These are phyloP conservation scores for Alternaria longipes DNA, from an alignment of 2,329 filamentous ascomycete species.

Conservation along the genomic window DNA sequence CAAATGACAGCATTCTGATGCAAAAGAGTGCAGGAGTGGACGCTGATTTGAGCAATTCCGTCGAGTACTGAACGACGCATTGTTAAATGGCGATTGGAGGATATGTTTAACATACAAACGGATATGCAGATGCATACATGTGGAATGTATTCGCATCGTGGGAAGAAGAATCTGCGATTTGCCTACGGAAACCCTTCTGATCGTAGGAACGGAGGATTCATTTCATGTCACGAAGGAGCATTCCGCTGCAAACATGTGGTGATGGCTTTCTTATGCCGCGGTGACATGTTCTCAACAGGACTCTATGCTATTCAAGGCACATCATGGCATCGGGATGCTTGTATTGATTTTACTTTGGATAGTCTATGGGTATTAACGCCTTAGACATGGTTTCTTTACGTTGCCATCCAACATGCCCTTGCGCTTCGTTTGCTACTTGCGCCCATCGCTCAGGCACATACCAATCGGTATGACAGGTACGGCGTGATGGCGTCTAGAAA, in stretches of 20 bases:
- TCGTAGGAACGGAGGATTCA: background rate
- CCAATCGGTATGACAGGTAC: constrained; percentile 5
- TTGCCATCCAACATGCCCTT: constrained; percentile 4
- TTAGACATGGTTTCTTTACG: constrained; percentile 1
- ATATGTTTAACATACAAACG: background rate
- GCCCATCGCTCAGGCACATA: constrained; percentile 4
- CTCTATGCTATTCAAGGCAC: background rate
- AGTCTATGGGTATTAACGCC: constrained; percentile 5
- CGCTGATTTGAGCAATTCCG: background rate
- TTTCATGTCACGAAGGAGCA: background rate
- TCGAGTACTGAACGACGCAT: background rate
- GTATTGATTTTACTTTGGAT: constrained; percentile 15
- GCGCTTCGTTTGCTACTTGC: constrained; percentile 1
- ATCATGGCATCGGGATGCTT: constrained; percentile 10
- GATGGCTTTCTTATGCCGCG: background rate
- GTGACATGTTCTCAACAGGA: background rate
- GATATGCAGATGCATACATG: background rate
- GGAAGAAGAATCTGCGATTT: background rate
- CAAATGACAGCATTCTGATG: background rate
- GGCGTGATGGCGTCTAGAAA: constrained; percentile 64
- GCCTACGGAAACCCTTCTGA: background rate
- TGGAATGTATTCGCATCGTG: background rate
- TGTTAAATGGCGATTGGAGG: background rate
- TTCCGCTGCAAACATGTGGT: background rate
- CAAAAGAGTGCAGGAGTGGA: background rate